Conservation (phyloP, 768 basidiomycete genomes). For the Kwoniella europaea region DNA sequence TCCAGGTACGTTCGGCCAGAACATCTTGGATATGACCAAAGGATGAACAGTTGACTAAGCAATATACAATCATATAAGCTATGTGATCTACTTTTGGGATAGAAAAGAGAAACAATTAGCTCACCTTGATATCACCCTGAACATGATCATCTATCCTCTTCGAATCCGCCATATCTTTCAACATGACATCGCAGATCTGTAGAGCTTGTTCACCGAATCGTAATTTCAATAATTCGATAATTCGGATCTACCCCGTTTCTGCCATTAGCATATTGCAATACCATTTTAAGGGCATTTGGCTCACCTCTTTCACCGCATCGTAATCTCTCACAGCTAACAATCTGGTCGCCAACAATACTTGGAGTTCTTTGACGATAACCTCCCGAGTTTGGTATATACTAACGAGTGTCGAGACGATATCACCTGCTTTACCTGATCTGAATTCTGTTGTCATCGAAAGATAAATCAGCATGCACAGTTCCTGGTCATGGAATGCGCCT, state of each 20-base stretch:
- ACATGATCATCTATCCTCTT: slow-evolving; percentile 86
- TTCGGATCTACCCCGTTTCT: slow-evolving; percentile 68
- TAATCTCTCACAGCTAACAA: slow-evolving; percentile 80
- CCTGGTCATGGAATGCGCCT: no score
- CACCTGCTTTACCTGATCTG: slow-evolving; percentile 84
- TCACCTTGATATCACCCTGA: slow-evolving; percentile 72
- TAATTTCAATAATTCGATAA: slow-evolving; percentile 91
- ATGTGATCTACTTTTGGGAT: neutral
- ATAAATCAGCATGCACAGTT: neutral
- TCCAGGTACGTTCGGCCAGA: slow-evolving; percentile 87
- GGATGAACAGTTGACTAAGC: slow-evolving; percentile 78
- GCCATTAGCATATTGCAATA: neutral
- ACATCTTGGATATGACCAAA: slow-evolving; percentile 87
- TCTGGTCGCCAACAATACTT: slow-evolving; percentile 85
- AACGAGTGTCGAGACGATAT: slow-evolving; percentile 93
- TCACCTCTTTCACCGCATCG: slow-evolving; percentile 72
- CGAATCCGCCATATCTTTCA: slow-evolving; percentile 95
- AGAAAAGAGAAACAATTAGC: slow-evolving; percentile 38
- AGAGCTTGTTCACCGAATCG: slow-evolving; percentile 92
- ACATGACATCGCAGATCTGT: slow-evolving; percentile 97
- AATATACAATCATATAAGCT: neutral
- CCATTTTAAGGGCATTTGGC: slow-evolving; percentile 20
- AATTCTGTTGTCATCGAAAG: slow-evolving; percentile 68
- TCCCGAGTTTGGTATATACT: slow-evolving; percentile 98
- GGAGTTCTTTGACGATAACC: slow-evolving; percentile 92